These are phyloP conservation scores for Metschnikowia noctiluminum DNA, from an alignment of 805 yeast genomes.

Conservation along the genomic window DNA sequence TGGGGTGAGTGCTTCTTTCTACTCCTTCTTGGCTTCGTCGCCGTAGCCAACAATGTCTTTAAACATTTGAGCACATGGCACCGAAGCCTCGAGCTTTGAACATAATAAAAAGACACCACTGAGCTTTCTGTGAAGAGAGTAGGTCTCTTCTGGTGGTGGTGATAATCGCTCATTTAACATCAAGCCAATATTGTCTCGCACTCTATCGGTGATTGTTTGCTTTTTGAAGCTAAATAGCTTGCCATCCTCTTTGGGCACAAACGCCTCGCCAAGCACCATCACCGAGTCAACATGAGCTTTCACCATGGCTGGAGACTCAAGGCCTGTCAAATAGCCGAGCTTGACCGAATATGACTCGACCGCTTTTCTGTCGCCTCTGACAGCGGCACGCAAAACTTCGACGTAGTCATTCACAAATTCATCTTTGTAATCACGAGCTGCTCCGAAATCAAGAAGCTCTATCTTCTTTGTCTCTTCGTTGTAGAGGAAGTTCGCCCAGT, in stretches of 20 bases:
- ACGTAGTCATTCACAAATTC: slow-evolving; percentile 70
- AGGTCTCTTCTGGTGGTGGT: slow-evolving; percentile 98
- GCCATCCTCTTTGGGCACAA: slow-evolving; percentile 54
- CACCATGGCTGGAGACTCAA: slow-evolving; percentile 84
- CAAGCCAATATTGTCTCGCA: slow-evolving; percentile 77
- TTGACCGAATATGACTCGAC: slow-evolving; percentile 64
- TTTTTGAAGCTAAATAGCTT: slow-evolving; percentile 63
- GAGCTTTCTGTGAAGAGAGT: slow-evolving; percentile 90
- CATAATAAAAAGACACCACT: slow-evolving; percentile 92
- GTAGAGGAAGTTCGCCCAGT: slow-evolving; percentile 96
- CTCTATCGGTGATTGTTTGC: slow-evolving; percentile 93
- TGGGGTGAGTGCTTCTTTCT: background rate
- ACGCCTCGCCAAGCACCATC: slow-evolving; percentile 89
- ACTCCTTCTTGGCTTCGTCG: slow-evolving; percentile 16
- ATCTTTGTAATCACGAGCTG: slow-evolving; percentile 74
- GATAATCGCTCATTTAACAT: slow-evolving; percentile 90
- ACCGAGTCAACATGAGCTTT: slow-evolving; percentile 91
- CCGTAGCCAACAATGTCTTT: slow-evolving; percentile 63
- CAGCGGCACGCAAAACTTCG: slow-evolving; percentile 71
- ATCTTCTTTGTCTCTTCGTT: slow-evolving; percentile 67
- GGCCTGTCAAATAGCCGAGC: slow-evolving; percentile 88
- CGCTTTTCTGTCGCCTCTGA: slow-evolving; percentile 56
- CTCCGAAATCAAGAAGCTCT: slow-evolving; percentile 93
- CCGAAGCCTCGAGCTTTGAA: slow-evolving; percentile 76
- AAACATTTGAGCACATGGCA: slow-evolving; percentile 77